Evolutionary conservation across 768 basidiomycete genomes (phyloP), one percentile per base, ranked within the genome.

Genomic region (Trichaptum fuscoviolaceum): DNA sequence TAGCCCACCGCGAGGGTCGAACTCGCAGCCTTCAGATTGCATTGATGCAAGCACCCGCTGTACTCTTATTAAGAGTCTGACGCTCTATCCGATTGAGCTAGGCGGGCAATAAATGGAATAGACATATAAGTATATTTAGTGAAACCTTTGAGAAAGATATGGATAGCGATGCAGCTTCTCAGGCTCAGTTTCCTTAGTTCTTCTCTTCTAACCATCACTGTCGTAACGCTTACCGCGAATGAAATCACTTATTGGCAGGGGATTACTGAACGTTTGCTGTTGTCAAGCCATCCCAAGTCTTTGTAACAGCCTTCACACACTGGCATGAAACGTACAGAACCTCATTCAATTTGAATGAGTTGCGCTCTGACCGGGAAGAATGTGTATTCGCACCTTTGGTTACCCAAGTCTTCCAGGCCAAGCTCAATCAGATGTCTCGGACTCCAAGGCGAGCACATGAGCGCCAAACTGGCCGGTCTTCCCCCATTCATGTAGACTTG

Each of bases 1-100:
- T 67, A 67, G 67, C 67, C 67, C 67, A 67, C 64, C 67, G 67
- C 67, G 67, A 67, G 65, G 66, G 63, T 67, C 70, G 67, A 36
- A 58, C 64, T 67, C 35, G 58, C 66, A 65, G 67, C 68, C 72
- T 71, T 71, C 69, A 70, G 71, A 70, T 69, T 5, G 8, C 64
- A 15, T 10, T 30, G 10, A 9, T 58, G 35, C 64, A 23, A 15
- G 10, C 7, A 35, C 35, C 59, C 27, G 57, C 20, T 36, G 23
- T n/a, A n/a, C n/a, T n/a, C 23, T 23, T 42, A 8, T 7, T 69
- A 64, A 69, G 63, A 62, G 64, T 64, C 67, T 24, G 30, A 62
- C 30, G 62, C 59, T 35, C 57, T 64, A 59, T 65, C 36, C 62
- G 59, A 64, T 69, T 61, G n/a, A 63, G 61, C 34, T 57, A 64